A percentile compares a stretch with the other conserved stretches of the same genome.
These are phyloP conservation scores for Penicillium subrubescens DNA, from an alignment of 495 filamentous ascomycete genomes.

Conservation along the genomic window DNA sequence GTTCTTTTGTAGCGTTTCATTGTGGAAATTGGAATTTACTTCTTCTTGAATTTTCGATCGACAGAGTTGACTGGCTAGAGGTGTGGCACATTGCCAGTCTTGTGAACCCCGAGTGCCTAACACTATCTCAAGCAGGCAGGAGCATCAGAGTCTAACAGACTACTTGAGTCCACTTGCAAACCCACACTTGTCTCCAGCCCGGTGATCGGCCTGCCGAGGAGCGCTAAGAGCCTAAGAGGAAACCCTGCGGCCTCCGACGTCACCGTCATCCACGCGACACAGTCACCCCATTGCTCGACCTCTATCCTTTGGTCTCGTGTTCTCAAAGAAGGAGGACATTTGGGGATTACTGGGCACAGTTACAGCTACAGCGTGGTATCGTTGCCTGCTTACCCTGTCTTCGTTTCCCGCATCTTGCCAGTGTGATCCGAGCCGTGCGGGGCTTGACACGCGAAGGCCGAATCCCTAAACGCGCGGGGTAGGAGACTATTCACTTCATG, in stretches of 20 bases:
- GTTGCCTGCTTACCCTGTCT: background rate
- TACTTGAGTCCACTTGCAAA: background rate
- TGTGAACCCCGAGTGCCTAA: background rate
- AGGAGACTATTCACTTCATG: background rate
- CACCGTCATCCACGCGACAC: conserved; percentile 22
- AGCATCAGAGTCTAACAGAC: background rate
- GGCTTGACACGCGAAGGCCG: conserved; percentile 13
- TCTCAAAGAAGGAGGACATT: background rate
- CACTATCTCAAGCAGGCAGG: background rate
- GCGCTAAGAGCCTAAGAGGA: conserved; percentile 16
- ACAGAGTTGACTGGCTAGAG: background rate
- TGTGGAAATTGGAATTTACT: background rate
- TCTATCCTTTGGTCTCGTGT: background rate
- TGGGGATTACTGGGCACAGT: background rate
- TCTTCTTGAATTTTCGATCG: background rate
- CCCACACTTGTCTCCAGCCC: background rate
- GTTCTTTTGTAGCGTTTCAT: background rate
- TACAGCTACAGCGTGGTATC: background rate
- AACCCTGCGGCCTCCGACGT: conserved; percentile 29
- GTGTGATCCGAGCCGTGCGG: conserved; percentile 23
- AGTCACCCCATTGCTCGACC: conserved; percentile 11
- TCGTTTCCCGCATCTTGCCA: background rate
- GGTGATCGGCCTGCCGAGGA: conserved; percentile 17
- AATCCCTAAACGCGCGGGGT: conserved; percentile 4
- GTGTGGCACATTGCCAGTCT: background rate